Evolutionary conservation across 164 flowering plant genomes (phyloP), one percentile per base, ranked within the genome.

Genomic region (Umbilicus rupestris): DNA sequence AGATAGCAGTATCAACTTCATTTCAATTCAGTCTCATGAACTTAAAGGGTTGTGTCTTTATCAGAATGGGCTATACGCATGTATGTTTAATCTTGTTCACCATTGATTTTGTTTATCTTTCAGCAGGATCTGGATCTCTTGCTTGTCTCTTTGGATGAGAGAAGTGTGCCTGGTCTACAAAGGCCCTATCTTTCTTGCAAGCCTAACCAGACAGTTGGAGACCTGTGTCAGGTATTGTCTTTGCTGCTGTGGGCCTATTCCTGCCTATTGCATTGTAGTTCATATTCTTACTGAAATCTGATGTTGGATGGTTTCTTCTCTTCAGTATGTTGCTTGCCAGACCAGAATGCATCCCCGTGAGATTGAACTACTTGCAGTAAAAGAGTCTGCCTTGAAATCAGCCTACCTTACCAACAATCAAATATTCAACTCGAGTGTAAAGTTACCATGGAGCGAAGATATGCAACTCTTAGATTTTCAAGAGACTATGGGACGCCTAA

Each of bases 151-250:
- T 63, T 82, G 65, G 81, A 85, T 71, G 83, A 81, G 28, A 67
- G 78, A 76, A 82, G 66, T 52, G 62, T 78, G 50, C 90, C 91
- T 20, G 74, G 76, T 71, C 76, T 92, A 83, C 73, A 78, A 72
- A 76, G 72, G 64, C 96, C 95, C 30, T 83, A 83, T 70, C 78
- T 92, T 33, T 79, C 88, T 72, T 88, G 98, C 84, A 83, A 78
- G 44, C 87, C 86, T 6, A 79, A 81, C 46, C 59, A 81, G 76
- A 76, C 88, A 14, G 75, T 88, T 39, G 70, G 73, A 74, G 85
- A 84, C 44, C 71, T 92, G 8, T 73, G 87, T 65, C 82, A 85
- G 75, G 98, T 92, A 67, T 70, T 67, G 26, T 45, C 11, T 47
- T 76, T 64, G 63, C 52, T 47, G 15, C 35, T 33, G 50, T 26